Percentiles rank a stretch among this genome's conserved stretches.
These are phyloP conservation scores for Venturia effusa DNA, from an alignment of 2,329 filamentous ascomycete species.

Conservation along the genomic window DNA sequence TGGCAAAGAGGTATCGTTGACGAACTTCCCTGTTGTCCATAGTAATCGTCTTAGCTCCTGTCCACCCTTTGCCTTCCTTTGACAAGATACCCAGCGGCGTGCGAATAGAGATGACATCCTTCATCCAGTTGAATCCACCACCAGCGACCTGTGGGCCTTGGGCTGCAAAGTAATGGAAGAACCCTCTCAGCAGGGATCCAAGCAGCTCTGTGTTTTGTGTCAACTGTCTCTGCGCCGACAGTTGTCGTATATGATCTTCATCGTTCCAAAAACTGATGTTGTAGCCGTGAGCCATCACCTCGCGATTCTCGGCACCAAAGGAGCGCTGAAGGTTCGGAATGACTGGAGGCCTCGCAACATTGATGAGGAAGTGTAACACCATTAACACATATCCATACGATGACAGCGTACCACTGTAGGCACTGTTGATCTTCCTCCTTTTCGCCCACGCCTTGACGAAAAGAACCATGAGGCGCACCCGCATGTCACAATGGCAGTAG, in stretches of 20 bases:
- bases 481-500: slow-evolving; percentile 68
- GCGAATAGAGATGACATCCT: slow-evolving; percentile 68
- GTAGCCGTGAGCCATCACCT: slow-evolving; percentile 43
- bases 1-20: slow-evolving; percentile 74
- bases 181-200: slow-evolving; percentile 64
- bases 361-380: slow-evolving; percentile 83
- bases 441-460: slow-evolving; percentile 93
- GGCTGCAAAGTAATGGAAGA: slow-evolving; percentile 79
- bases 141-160: slow-evolving; percentile 24
- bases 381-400: slow-evolving; percentile 89
- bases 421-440: slow-evolving; percentile 70
- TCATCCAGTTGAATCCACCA: slow-evolving; percentile 66
- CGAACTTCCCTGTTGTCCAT: slow-evolving; percentile 54
- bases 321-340: slow-evolving; percentile 66
- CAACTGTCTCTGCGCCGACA: slow-evolving; percentile 48
- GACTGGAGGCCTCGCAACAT: slow-evolving; percentile 69
- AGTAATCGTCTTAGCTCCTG: slow-evolving; percentile 58
- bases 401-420: slow-evolving; percentile 75
- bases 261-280: slow-evolving; percentile 70
- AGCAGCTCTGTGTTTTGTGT: slow-evolving; percentile 60
- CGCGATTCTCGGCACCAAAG: slow-evolving; percentile 22
- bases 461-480: slow-evolving; percentile 67
- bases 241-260: slow-evolving; percentile 54
- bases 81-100: slow-evolving; percentile 52
- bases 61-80: slow-evolving; percentile 78